These are phyloP conservation scores for Podila epicladia DNA, from an alignment of 192 early-diverging fungal species.

Conservation along the genomic window DNA sequence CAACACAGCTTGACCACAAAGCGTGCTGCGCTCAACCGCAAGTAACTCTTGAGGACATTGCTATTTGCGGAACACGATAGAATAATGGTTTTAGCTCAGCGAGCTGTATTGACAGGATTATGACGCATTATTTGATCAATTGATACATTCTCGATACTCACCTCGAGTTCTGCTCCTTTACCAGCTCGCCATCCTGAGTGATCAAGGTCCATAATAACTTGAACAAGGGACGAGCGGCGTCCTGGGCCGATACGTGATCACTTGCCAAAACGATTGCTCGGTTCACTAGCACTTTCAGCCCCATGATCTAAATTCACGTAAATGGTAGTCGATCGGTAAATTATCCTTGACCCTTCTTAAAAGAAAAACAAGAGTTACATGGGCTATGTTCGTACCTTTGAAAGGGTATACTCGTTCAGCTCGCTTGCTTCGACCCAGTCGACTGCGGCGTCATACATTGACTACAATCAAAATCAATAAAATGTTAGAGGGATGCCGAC, in stretches of 20 bases:
- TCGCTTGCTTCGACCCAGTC: slow-evolving; percentile 76
- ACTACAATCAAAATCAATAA: slow-evolving; percentile 14
- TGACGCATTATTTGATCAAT: not conserved
- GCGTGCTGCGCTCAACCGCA: slow-evolving; percentile 73
- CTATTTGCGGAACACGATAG: not conserved
- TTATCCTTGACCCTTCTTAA: not conserved
- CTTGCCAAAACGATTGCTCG: slow-evolving; percentile 61
- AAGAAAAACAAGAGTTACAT: too few relatives aligned
- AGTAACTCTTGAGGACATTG: slow-evolving; percentile 63
- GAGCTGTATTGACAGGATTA: not conserved
- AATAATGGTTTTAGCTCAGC: not conserved
- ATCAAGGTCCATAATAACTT: slow-evolving; percentile 72
- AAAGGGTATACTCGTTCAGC: slow-evolving; percentile 63
- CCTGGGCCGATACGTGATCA: slow-evolving; percentile 45
- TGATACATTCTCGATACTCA: not conserved
- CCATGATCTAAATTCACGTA: slow-evolving; percentile 59
- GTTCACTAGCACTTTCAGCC: slow-evolving; percentile 72
- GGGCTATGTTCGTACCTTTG: slow-evolving; percentile 56
- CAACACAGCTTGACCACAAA: slow-evolving; percentile 72
- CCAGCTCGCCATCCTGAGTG: slow-evolving; percentile 72
- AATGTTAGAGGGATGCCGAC: not conserved
- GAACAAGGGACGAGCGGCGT: slow-evolving; percentile 60
- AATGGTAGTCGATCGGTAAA: slow-evolving; percentile 11
- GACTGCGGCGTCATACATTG: slow-evolving; percentile 22
- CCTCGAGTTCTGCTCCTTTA: slow-evolving; percentile 58